Evolutionary conservation across 495 filamentous ascomycete genomes (phyloP), one percentile per base, ranked within the genome.

Genomic region (Trichoderma asperelloides): DNA sequence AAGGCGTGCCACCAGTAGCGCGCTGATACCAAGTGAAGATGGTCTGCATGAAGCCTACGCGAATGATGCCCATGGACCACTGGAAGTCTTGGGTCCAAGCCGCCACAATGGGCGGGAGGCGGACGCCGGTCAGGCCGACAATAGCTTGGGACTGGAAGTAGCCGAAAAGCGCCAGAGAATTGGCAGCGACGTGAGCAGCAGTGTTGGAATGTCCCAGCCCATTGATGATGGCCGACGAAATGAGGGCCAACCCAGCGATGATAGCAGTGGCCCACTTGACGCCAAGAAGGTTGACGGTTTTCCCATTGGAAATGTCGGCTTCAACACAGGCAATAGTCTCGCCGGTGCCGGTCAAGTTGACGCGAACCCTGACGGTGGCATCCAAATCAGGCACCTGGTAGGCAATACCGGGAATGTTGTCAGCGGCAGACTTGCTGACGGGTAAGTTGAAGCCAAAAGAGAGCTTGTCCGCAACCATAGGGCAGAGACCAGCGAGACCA

Each of bases 141-240:
- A 98, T 93, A n/a, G 95, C 93, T 75, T 97, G 95, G 15, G 91
- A 88, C 75, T 98, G 95, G 84, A 98, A 97, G 78, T 93, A 98
- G 49, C 91, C 86, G 70, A 98, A 97, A 9, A 98, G 84, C 27
- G 94, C 96, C 30, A 98, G 80, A 9, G 95, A 89, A 74, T 96
- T 96, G 40, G 94, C 89, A 9, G 95, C 95, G 51, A 98, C 89
- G 76, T 98, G 95, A 23, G 95, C 93, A 41, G 95, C 95, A 7
- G 95, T 96, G 75, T 97, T 98, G n/a, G 93, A 92, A 76, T 97
- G 89, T 37, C 91, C 92, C 11, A 95, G 79, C 7, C 91, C 91
- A 25, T 88, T 91, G 55, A 91, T 87, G 67, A 96, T 85, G 67
- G 91, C 92, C 37, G 92, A 95, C 12, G 89, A 89, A 63, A 93